These are phyloP conservation scores for Penicillium sp. DNA, from an alignment of 2,329 filamentous ascomycete species.

Conservation along the genomic window DNA sequence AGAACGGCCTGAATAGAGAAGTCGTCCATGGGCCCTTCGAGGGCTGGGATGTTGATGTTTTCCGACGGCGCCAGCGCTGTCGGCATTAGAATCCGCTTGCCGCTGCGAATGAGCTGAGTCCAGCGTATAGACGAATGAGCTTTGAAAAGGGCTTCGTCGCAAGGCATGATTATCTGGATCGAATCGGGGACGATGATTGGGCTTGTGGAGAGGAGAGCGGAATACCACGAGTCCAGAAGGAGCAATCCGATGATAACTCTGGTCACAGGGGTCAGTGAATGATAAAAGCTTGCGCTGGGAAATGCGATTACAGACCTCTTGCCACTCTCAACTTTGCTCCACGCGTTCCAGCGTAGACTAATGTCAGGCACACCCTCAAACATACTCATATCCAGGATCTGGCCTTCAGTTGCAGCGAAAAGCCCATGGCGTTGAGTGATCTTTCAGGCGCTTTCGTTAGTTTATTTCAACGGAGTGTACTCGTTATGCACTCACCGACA, in stretches of 20 bases:
- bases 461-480: no score
- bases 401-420: conserved; percentile 51
- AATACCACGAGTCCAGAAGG: conserved; percentile 52
- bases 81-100: conserved; percentile 36
- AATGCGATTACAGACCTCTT: conserved; percentile 39
- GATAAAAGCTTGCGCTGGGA: neutral
- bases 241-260: conserved; percentile 51
- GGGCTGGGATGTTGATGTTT: conserved; percentile 34
- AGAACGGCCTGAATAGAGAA: conserved; percentile 42
- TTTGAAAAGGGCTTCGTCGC: conserved; percentile 48
- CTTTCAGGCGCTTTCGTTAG: conserved; percentile 20
- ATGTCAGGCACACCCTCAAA: conserved; percentile 48
- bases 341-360: conserved; percentile 54
- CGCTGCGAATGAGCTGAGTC: conserved; percentile 39
- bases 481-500: conserved; percentile 35
- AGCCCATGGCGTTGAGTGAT: conserved; percentile 53
- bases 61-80: conserved; percentile 40
- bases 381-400: conserved; percentile 42
- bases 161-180: conserved; percentile 50
- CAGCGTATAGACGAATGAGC: conserved; percentile 41
- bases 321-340: conserved; percentile 54
- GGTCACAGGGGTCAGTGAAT: conserved; percentile 7
- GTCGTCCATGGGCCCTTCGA: conserved; percentile 37
- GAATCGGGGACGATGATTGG: conserved; percentile 50
- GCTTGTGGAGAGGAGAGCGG: conserved; percentile 50